phyloP scores from a whole-genome alignment of 202 grass and related monocot genomes.

The Elaeis oleifera region DNA sequence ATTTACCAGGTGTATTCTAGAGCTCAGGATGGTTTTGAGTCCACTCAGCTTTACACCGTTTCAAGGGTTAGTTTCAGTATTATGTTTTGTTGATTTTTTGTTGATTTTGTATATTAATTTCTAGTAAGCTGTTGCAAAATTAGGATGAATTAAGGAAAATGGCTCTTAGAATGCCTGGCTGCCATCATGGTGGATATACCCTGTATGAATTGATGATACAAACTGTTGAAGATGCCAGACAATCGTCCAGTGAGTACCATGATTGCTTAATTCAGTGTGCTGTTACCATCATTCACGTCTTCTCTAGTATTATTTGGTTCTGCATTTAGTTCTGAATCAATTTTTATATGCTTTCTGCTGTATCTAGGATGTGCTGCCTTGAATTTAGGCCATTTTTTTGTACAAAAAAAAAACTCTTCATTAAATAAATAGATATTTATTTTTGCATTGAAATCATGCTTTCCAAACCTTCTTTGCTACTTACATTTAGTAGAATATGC shows the following conservation, averaged over 20 bases:
- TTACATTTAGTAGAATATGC: no score
- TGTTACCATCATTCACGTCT: no score
- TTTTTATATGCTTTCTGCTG: no score
- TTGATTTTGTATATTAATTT: constrained; percentile 5
- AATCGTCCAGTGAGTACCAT: constrained; percentile 1
- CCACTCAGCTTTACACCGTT: constrained; percentile 58
- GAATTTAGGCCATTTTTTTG: no score
- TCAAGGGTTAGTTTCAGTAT: constrained; percentile 35
- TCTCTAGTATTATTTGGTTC: no score
- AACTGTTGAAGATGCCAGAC: not conserved
- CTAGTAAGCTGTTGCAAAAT: constrained; percentile 12
- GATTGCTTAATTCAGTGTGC: no score
- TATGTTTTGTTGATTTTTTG: not conserved
- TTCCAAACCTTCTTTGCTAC: no score
- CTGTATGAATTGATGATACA: constrained; percentile 57
- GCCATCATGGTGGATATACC: constrained; percentile 68
- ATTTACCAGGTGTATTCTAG: constrained; percentile 55
- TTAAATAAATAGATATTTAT: no score
- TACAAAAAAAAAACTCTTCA: no score
- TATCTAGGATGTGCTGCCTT: no score
- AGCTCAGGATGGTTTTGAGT: constrained; percentile 98
- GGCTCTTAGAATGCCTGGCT: constrained; percentile 51
- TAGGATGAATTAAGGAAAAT: constrained; percentile 67
- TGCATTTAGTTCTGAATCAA: no score
- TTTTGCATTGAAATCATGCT: no score